phyloP scores from a whole-genome alignment of 1,284 basidiomycete species.

The Chondrostereum purpureum region DNA sequence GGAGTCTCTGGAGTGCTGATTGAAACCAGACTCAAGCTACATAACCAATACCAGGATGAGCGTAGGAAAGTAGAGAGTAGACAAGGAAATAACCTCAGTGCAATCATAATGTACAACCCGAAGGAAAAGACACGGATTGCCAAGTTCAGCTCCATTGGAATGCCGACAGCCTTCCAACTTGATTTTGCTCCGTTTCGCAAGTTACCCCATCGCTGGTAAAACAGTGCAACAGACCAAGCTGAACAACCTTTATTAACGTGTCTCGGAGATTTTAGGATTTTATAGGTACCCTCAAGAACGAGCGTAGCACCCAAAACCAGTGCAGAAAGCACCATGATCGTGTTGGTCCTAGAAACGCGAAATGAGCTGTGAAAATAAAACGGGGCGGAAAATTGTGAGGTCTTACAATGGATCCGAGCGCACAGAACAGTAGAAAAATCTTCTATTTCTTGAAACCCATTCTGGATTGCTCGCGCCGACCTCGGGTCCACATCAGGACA shows the following conservation, averaged over 20 bases:
- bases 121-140: constrained; percentile 36
- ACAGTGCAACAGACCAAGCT: constrained; percentile 35
- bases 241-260: no score
- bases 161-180: constrained; percentile 15
- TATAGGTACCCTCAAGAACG: constrained; percentile 25
- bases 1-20: constrained; percentile 35
- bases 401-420: constrained; percentile 30
- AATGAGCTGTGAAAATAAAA: constrained; percentile 2
- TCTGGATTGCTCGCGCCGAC: constrained; percentile 31
- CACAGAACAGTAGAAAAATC: constrained; percentile 46
- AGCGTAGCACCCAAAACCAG: constrained; percentile 28
- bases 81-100: constrained; percentile 29
- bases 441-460: constrained; percentile 34
- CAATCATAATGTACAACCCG: constrained; percentile 33
- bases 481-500: no score
- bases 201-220: constrained; percentile 29
- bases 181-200: constrained; percentile 17
- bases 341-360: constrained; percentile 28
- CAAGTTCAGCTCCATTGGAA: constrained; percentile 32
- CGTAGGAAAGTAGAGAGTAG: not conserved
- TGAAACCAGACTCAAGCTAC: constrained; percentile 37
- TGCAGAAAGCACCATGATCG: constrained; percentile 31
- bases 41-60: constrained; percentile 1
- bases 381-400: not conserved
- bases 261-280: no score